These are phyloP conservation scores for Fusarium pseudonygamai DNA, from an alignment of 2,329 filamentous ascomycete species.

Conservation along the genomic window DNA sequence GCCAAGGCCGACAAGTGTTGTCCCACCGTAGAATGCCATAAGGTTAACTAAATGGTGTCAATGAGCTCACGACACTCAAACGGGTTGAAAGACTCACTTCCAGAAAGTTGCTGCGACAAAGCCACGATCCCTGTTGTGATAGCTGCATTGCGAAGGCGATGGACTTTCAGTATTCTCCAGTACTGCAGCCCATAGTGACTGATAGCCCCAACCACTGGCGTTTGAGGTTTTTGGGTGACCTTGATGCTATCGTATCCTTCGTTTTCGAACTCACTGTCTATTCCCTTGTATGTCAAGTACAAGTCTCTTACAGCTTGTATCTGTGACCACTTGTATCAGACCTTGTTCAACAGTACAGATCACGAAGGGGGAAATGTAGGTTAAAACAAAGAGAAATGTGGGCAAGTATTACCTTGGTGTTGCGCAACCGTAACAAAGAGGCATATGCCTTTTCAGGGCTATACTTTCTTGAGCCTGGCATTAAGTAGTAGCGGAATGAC, in stretches of 20 bases:
- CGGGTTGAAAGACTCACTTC: neutral
- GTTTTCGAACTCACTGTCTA: neutral
- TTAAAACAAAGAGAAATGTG: rapidly evolving
- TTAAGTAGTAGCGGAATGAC: neutral
- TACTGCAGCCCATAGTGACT: neutral
- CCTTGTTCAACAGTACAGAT: neutral
- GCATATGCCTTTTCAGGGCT: neutral
- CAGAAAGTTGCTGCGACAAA: neutral
- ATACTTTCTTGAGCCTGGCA: neutral
- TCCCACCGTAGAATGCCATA: neutral
- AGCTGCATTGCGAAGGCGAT: neutral
- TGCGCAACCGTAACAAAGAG: neutral
- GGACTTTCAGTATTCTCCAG: neutral
- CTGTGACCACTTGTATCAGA: neutral
- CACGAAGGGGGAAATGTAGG: neutral
- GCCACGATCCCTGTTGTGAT: neutral
- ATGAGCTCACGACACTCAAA: rapidly evolving
- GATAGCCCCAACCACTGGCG: neutral
- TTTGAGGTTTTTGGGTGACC: neutral
- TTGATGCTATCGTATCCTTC: neutral
- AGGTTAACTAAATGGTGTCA: neutral
- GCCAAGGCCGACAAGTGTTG: neutral
- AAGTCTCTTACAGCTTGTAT: neutral
- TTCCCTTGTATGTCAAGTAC: neutral
- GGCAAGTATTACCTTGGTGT: neutral